Conservation (phyloP, 495 filamentous ascomycete species). For the Neurospora sp. region DNA sequence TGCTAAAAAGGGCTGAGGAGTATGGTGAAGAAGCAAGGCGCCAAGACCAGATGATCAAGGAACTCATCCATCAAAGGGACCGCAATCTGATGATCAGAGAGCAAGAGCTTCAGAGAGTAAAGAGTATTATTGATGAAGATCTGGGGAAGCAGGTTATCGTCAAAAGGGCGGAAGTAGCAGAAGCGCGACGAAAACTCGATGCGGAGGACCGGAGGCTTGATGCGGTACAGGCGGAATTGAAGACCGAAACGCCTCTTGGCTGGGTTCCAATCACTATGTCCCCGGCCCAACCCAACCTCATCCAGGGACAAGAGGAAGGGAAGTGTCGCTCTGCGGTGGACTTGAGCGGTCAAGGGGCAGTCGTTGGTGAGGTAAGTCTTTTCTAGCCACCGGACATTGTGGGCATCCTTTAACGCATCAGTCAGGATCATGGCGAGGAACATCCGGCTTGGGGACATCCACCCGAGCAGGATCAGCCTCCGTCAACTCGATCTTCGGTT, state of each 20-base stretch:
- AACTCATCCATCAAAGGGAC: neutral
- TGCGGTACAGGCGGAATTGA: neutral
- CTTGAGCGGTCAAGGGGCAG: neutral
- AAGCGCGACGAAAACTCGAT: neutral
- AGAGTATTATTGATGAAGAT: neutral
- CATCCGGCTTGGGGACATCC: neutral
- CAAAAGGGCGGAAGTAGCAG: neutral
- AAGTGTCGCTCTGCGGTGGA: neutral
- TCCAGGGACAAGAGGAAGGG: neutral
- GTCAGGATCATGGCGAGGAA: neutral
- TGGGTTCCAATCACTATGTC: neutral
- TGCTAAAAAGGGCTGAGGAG: neutral
- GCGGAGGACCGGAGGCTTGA: neutral
- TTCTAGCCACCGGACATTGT: neutral
- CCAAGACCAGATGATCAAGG: neutral
- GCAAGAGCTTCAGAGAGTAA: neutral
- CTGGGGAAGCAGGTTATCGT: neutral
- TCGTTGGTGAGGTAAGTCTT: neutral
- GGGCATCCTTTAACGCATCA: neutral
- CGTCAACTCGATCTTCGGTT: neutral
- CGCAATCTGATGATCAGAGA: neutral
- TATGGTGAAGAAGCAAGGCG: neutral
- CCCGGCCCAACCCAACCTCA: neutral
- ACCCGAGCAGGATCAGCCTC: neutral
- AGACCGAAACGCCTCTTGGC: neutral